These are phyloP conservation scores for Scortechinia acanthostroma DNA, from an alignment of 2,329 filamentous ascomycete genomes.

Conservation along the genomic window DNA sequence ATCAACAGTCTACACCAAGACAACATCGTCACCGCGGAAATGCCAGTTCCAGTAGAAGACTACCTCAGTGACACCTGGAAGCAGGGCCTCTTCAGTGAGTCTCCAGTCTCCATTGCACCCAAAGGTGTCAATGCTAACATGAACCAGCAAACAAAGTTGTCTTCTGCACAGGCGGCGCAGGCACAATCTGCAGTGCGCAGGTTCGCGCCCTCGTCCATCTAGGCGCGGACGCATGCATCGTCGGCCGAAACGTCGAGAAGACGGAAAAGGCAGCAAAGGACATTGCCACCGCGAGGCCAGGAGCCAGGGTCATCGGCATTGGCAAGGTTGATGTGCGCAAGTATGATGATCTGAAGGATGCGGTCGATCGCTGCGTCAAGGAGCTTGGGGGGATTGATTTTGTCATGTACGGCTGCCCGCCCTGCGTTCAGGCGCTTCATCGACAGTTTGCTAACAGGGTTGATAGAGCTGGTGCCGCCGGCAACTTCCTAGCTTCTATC, in stretches of 20 bases:
- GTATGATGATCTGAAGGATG: conserved; percentile 59
- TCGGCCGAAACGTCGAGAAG: conserved; percentile 83
- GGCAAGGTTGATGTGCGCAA: conserved; percentile 74
- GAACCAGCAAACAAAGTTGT: conserved; percentile 72
- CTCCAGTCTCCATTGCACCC: background rate
- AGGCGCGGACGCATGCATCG: conserved; percentile 87
- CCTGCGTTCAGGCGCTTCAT: background rate
- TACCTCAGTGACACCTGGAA: conserved; percentile 81
- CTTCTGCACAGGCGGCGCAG: conserved; percentile 91
- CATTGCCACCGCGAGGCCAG: conserved; percentile 71
- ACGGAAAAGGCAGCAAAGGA: conserved; percentile 75
- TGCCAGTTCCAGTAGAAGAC: too few species aligned
- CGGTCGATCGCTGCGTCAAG: conserved; percentile 71
- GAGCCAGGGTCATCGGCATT: conserved; percentile 80
- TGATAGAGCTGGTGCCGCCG: conserved; percentile 78
- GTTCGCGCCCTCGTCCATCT: conserved; percentile 85
- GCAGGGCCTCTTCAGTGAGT: conserved; percentile 76
- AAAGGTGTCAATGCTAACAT: conserved; percentile 5
- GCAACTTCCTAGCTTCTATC: conserved; percentile 88
- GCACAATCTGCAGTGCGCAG: conserved; percentile 89
- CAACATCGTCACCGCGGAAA: too few species aligned
- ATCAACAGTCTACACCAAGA: too few species aligned
- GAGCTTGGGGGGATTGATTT: conserved; percentile 87
- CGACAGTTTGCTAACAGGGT: conserved; percentile 3
- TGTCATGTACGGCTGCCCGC: conserved; percentile 62